These are phyloP conservation scores for Colletotrichum sp. DNA, from an alignment of 2,329 filamentous ascomycete species.

Conservation along the genomic window DNA sequence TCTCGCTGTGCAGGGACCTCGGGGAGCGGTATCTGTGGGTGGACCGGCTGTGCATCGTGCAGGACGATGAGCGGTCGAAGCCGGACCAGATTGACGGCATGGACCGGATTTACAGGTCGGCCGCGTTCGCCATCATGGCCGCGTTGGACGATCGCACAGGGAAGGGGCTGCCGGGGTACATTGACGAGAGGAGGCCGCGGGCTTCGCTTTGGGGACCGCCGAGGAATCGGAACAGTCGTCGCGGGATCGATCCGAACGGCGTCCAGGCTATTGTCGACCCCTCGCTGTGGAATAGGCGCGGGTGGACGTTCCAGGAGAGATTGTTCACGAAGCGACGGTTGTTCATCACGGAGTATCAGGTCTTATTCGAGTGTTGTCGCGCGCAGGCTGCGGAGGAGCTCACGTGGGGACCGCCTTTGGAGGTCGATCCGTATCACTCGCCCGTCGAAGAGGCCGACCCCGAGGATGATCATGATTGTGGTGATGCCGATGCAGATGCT, in stretches of 20 bases:
- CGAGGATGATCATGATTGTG: neutral
- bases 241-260: neutral
- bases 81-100: constrained; percentile 45
- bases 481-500: neutral
- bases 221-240: neutral
- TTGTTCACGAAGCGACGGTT: constrained; percentile 13
- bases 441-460: neutral
- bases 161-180: neutral
- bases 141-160: constrained; percentile 38
- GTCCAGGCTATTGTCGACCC: neutral
- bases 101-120: constrained; percentile 48
- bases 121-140: constrained; percentile 47
- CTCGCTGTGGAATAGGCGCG: constrained; percentile 9
- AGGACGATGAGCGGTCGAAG: constrained; percentile 44
- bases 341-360: constrained; percentile 17
- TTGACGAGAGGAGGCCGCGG: neutral
- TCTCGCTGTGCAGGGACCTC: constrained; percentile 46
- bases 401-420: neutral
- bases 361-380: constrained; percentile 16
- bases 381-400: constrained; percentile 4
- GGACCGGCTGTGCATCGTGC: constrained; percentile 48
- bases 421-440: neutral
- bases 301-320: constrained; percentile 21
- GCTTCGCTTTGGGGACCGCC: constrained; percentile 1
- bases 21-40: constrained; percentile 49